phyloP scores from a whole-genome alignment of 257 asterid genomes.

The Solanum pennellii region DNA sequence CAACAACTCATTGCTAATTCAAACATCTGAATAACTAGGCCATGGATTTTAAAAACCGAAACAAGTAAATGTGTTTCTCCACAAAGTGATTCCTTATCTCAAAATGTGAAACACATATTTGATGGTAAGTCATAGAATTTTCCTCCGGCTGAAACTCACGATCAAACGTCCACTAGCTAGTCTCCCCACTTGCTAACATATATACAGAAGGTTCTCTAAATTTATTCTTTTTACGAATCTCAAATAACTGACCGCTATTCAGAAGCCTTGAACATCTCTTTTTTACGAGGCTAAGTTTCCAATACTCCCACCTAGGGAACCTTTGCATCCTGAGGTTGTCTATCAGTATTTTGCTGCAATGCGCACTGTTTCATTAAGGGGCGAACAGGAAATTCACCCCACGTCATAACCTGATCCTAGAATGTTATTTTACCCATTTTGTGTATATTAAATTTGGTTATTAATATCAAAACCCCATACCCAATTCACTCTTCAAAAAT shows the following conservation, averaged over 20 bases:
- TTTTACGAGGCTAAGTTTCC: constrained; percentile 47
- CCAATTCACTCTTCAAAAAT: too few relatives aligned
- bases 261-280: constrained; percentile 39
- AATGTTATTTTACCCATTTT: too few relatives aligned
- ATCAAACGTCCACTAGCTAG: constrained; percentile 59
- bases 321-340: neutral
- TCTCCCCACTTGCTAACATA: constrained; percentile 61
- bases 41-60: constrained; percentile 52
- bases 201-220: constrained; percentile 45
- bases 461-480: too few relatives aligned
- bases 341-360: too few relatives aligned
- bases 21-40: constrained; percentile 54
- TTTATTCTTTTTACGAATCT: constrained; percentile 33
- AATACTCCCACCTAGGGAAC: constrained; percentile 45
- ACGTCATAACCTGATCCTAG: too few relatives aligned
- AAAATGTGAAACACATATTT: constrained; percentile 39
- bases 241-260: constrained; percentile 40
- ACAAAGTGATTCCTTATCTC: constrained; percentile 64
- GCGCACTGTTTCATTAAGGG: too few relatives aligned
- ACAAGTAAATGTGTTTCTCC: constrained; percentile 62
- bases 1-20: constrained; percentile 42
- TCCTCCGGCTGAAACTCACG: constrained; percentile 39
- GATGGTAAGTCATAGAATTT: constrained; percentile 55
- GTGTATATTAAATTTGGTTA: too few relatives aligned
- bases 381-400: too few relatives aligned